A percentile compares a stretch with the other conserved stretches of the same genome.
phyloP scores from a whole-genome alignment of 441 rosid species.

The Arabidopsis hybrid region DNA sequence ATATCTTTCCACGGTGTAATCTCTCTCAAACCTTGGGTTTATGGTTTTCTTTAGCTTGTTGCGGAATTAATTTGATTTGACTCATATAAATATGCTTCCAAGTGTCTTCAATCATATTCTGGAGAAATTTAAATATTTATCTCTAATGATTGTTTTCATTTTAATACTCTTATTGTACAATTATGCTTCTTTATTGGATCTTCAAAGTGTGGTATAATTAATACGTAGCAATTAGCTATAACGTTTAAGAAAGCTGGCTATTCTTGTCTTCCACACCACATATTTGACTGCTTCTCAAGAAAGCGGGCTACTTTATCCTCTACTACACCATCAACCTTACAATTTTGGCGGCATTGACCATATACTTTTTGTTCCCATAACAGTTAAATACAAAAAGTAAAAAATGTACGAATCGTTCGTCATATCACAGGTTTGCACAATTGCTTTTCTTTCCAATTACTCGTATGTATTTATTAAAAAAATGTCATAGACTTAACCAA shows the following conservation, averaged over 20 bases:
- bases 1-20: not conserved
- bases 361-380: not conserved
- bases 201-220: not conserved
- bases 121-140: not conserved
- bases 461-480: not conserved
- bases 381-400: not conserved
- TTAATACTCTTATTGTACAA: not conserved
- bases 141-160: not conserved
- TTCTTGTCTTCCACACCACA: not conserved
- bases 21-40: not conserved
- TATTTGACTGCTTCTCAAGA: not conserved
- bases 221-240: not conserved
- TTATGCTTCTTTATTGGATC: constrained; percentile 11
- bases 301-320: not conserved
- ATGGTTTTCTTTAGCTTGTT: not conserved
- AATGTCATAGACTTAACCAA: not conserved
- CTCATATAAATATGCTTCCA: not conserved
- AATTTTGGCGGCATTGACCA: not conserved
- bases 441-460: not conserved
- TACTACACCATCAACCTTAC: not conserved
- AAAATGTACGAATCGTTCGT: not conserved
- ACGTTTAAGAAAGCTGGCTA: not conserved
- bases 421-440: not conserved
- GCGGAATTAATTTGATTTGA: not conserved
- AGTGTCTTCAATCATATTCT: not conserved